Conservation (phyloP, 2,329 filamentous ascomycete species). For the Phaeosphaeriaceae sp. region DNA sequence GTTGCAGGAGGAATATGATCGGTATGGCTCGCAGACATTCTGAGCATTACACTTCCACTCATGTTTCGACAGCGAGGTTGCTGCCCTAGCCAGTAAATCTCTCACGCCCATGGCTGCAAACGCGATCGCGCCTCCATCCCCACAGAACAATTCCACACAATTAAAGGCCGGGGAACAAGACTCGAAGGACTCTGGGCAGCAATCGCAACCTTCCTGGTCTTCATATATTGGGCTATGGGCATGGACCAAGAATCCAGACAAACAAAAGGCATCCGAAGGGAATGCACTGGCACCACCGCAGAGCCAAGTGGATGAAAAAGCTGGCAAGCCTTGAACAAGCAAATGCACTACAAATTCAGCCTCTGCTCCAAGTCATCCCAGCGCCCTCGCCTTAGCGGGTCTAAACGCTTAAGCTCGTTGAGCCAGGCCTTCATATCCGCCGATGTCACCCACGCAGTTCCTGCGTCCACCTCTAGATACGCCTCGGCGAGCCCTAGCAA, state of each 20-base stretch:
- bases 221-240: slow-evolving; percentile 43
- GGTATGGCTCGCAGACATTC: slow-evolving; percentile 18
- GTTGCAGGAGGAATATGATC: slow-evolving; percentile 43
- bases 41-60: slow-evolving; percentile 7
- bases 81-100: slow-evolving; percentile 22
- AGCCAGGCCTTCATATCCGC: slow-evolving; percentile 63
- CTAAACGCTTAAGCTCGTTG: slow-evolving; percentile 69
- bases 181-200: slow-evolving; percentile 2
- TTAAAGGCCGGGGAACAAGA: slow-evolving; percentile 15
- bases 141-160: slow-evolving; percentile 11
- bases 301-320: slow-evolving; percentile 64
- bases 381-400: slow-evolving; percentile 75
- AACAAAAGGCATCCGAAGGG: slow-evolving; percentile 64
- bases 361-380: slow-evolving; percentile 74
- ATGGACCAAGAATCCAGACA: slow-evolving; percentile 36
- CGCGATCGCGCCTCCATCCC: slow-evolving; percentile 13
- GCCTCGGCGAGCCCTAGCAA: slow-evolving; percentile 77
- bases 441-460: slow-evolving; percentile 50
- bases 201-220: slow-evolving; percentile 29
- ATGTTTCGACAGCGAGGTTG: slow-evolving; percentile 29
- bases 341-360: slow-evolving; percentile 46
- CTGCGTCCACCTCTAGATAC: slow-evolving; percentile 58
- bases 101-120: slow-evolving; percentile 21
- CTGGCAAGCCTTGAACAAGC: slow-evolving; percentile 60
- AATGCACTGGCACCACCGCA: slow-evolving; percentile 66